Base-by-base conservation (phyloP, 352 stramenopile genomes). In the Globisporangium splendens region DNA sequence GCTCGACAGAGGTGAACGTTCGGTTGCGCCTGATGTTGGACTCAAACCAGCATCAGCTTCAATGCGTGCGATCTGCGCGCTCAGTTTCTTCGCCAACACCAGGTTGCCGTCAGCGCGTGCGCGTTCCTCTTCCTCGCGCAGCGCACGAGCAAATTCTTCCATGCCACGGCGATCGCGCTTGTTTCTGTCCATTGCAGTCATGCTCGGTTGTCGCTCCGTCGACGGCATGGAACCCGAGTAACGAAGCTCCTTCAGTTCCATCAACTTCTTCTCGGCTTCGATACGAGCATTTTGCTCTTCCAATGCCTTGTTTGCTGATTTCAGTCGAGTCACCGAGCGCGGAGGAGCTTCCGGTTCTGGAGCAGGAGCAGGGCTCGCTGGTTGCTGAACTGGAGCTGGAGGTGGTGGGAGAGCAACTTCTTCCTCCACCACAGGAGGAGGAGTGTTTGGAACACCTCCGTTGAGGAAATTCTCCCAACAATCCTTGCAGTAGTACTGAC, bases 391-490 rank as follows among this genome's bases (percentile, higher is more conserved):
- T 21, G 47, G 20, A 22, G 44, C 17, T 21, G 49, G 17, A 17
- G 56, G 28, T 43, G 50, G 22, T 33, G 56, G 44, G 51, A 56
- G 42, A 50, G 52, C 17, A 31, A 38, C 43, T 17, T 57, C 54
- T 47, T 74, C 67, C 43, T 56, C 54, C 17, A 64, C 56, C 11
- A 56, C 43, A 41, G 50, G 35, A 44, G 46, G 43, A 14, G 68
- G 48, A 7, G 59, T 11, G 35, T 61, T 46, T 44, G 50, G 56
- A 18, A 67, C 69, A 2, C 75, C 78, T 58, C 74, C 39, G 46
- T 73, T 86, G 33, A 91, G 70, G 54, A 91, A 95, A 49, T 93
- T 89, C 43, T 92, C 83, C 84, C 83, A 95, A 51, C 86, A 95
- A 61, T 91, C 86, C 56, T 89, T 90, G 72, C 86, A 95, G 64